phyloP scores from a whole-genome alignment of 2,329 filamentous ascomycete species.

The Scedosporium apiospermum region DNA sequence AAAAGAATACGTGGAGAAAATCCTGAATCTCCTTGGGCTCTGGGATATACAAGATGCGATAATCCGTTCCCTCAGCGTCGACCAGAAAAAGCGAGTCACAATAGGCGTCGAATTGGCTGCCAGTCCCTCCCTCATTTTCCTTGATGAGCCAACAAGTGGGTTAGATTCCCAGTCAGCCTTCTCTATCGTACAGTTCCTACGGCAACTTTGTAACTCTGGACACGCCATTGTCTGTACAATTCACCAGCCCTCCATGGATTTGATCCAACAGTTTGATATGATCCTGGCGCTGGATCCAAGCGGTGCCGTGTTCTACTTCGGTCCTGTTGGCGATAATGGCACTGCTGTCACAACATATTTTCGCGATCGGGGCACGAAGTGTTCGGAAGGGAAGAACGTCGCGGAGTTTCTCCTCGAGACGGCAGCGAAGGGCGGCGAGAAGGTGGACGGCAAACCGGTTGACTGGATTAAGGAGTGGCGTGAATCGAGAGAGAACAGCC shows the following conservation, averaged over 20 bases:
- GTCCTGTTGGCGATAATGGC: conserved; percentile 36
- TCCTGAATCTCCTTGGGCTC: conserved; percentile 67
- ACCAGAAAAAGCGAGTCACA: conserved; percentile 72
- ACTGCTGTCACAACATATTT: conserved; percentile 51
- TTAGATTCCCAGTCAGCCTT: conserved; percentile 68
- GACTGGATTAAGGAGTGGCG: conserved; percentile 23
- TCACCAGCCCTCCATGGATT: conserved; percentile 73
- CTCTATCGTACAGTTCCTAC: conserved; percentile 68
- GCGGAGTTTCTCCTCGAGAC: conserved; percentile 76
- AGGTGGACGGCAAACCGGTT: conserved; percentile 26
- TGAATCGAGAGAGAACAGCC: background rate
- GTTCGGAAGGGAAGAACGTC: conserved; percentile 66
- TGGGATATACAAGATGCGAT: conserved; percentile 58
- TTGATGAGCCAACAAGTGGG: conserved; percentile 78
- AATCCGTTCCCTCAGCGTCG: conserved; percentile 75
- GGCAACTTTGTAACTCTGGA: conserved; percentile 53
- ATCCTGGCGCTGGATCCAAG: conserved; percentile 57
- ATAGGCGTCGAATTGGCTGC: conserved; percentile 77
- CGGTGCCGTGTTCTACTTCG: conserved; percentile 66
- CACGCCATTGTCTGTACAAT: conserved; percentile 51
- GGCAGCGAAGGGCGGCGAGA: conserved; percentile 65
- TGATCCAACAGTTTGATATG: conserved; percentile 73
- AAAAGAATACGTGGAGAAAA: conserved; percentile 50
- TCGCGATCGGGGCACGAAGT: conserved; percentile 43
- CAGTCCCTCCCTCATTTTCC: conserved; percentile 67